phyloP scores from a whole-genome alignment of 1,139 yeast genomes.

The Hyphopichia wangnamkhiaoensis region DNA sequence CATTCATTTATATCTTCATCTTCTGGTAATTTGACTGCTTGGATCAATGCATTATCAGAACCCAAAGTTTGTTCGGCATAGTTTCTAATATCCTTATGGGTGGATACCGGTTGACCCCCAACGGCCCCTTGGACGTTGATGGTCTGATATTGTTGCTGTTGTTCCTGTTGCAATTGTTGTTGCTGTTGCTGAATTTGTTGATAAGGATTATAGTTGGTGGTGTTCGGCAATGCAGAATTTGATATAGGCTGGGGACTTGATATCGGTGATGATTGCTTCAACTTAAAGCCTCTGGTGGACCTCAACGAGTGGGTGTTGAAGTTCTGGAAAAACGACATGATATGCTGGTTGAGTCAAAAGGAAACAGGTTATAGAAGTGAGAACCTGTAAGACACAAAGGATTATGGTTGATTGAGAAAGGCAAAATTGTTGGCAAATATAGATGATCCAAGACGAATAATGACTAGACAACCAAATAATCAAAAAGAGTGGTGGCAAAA shows the following conservation, averaged over 20 bases:
- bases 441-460: not conserved
- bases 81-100: slow-evolving; percentile 71
- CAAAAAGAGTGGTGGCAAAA: too few species aligned
- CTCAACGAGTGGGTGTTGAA: slow-evolving; percentile 57
- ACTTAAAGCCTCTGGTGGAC: slow-evolving; percentile 56
- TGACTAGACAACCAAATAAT: too few species aligned
- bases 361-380: not conserved
- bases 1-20: slow-evolving; percentile 94
- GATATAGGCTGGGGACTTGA: slow-evolving; percentile 43
- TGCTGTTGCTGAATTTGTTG: slow-evolving; percentile 14
- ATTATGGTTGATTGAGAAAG: not conserved
- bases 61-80: slow-evolving; percentile 96
- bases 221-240: slow-evolving; percentile 33
- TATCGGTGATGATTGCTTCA: slow-evolving; percentile 43
- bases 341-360: not conserved
- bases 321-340: slow-evolving; percentile 56
- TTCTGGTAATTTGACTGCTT: slow-evolving; percentile 90
- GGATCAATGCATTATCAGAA: slow-evolving; percentile 83
- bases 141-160: slow-evolving; percentile 26
- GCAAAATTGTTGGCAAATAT: not conserved
- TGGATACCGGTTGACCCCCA: slow-evolving; percentile 46
- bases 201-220: slow-evolving; percentile 20
- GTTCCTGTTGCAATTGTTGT: slow-evolving; percentile 20
- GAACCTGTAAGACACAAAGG: not conserved
- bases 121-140: slow-evolving; percentile 19